Percentiles rank a stretch among this genome's conserved stretches.
Conservation (phyloP, 2,329 filamentous ascomycete genomes). For the Juglanconis oblonga region DNA sequence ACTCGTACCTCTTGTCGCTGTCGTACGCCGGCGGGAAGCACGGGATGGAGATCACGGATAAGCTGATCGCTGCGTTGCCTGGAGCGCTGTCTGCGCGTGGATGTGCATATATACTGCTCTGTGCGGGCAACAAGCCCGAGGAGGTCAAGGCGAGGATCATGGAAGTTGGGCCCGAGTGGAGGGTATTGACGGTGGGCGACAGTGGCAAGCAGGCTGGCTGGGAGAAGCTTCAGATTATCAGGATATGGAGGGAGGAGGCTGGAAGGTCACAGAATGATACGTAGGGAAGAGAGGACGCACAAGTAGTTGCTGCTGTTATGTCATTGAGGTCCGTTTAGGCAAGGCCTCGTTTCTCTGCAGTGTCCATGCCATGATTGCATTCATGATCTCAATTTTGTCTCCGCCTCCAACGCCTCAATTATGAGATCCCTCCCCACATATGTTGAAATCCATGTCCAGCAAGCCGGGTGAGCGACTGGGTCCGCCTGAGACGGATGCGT, state of each 20-base stretch:
- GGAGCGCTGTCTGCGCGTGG: conserved; percentile 62
- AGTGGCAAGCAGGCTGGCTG: conserved; percentile 89
- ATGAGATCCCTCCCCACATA: conserved; percentile 1
- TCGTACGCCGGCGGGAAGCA: conserved; percentile 86
- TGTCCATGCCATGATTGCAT: background rate
- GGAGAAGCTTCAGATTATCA: conserved; percentile 88
- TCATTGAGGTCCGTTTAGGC: conserved; percentile 1
- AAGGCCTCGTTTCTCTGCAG: background rate
- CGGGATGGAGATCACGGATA: conserved; percentile 91
- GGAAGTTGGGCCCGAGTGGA: conserved; percentile 59
- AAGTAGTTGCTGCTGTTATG: conserved; percentile 5
- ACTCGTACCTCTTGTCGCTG: conserved; percentile 78
- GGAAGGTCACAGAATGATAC: background rate
- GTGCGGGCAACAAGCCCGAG: conserved; percentile 83
- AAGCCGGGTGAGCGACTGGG: background rate
- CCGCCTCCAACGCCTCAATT: conserved; percentile 12
- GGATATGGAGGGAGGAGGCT: conserved; percentile 66
- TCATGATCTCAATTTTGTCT: conserved; percentile 4
- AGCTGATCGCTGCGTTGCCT: conserved; percentile 70
- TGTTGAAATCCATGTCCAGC: background rate
- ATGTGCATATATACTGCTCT: conserved; percentile 85
- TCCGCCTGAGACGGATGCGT: background rate
- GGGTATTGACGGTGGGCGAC: conserved; percentile 70
- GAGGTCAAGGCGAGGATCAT: conserved; percentile 64
- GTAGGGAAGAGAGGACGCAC: conserved; percentile 12